Base-by-base conservation (phyloP, 2,329 filamentous ascomycete genomes). In the Penicillium hesseltinei region DNA sequence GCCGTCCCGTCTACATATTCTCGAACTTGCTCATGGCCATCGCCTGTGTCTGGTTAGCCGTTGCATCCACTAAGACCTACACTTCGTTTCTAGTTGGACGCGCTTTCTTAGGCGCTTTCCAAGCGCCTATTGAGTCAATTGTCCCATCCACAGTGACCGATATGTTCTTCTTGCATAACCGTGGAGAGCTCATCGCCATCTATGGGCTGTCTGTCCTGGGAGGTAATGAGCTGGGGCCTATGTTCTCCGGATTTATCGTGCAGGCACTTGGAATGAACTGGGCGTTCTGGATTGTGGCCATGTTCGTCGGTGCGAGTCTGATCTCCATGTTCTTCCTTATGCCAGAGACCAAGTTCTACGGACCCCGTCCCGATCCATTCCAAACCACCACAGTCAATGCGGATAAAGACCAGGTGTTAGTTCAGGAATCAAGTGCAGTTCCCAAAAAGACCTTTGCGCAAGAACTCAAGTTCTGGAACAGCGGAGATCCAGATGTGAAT, bases 171-270 rank as follows among this genome's bases (percentile, higher is more conserved):
- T 35, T 65, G 7, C 63, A 64, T 42, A 56, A 65, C 35, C 58
- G 63, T 5, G 67, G 53, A 46, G 58, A 68, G 35, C 50, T 60
- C 1, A 52, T 62, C 7, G 43, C 62, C 6, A 39, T 55, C 4
- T 63, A 63, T n/a, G 65, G 66, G 5, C 51, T 68, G 19, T 52
- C 64, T 21, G 65, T 69, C 3, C 54, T 68, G 0, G 64, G 63
- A 19, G 67, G 66, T 0, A 69, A 69, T 39, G 66, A 70, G 27
- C 58, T 69, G 11, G 66, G 67, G 2, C 67, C 67, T 4, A 58
- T 69, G 42, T 57, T 66, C 19, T 69, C 66, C 0, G 65, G 61
- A 6, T 68, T 60, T 23, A 69, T 67, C 39, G 62, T 67, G 5
- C 62, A 62, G 31, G 56, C 52, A 2, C 43, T 62, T 13, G 56